Conservation (phyloP, 2,329 filamentous ascomycete species). For the Arthrobotrys conoides region DNA sequence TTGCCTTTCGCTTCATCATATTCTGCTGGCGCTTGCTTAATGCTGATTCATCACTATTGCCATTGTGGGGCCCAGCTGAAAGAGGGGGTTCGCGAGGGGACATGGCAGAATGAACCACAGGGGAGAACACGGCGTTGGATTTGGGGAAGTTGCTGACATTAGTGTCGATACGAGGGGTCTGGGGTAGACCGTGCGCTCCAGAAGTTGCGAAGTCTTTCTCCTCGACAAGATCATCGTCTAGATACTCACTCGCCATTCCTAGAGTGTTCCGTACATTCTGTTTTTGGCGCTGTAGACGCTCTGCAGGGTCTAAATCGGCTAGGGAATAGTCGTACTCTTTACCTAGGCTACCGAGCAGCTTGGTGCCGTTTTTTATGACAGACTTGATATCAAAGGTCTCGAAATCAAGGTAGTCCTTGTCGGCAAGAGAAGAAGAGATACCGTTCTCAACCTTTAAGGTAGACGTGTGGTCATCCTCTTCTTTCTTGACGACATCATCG, state of each 20-base stretch:
- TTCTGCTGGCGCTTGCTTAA: constrained; percentile 95
- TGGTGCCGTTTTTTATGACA: constrained; percentile 86
- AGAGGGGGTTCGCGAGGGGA: constrained; percentile 69
- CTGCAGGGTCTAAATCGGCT: constrained; percentile 83
- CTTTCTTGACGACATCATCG: constrained; percentile 67
- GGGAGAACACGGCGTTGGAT: constrained; percentile 69
- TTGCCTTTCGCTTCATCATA: constrained; percentile 92
- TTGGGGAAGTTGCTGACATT: constrained; percentile 67
- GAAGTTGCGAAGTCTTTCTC: constrained; percentile 73
- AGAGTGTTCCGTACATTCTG: constrained; percentile 86
- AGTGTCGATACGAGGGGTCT: constrained; percentile 71
- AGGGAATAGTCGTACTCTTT: constrained; percentile 87
- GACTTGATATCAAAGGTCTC: constrained; percentile 81
- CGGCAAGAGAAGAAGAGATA: constrained; percentile 57
- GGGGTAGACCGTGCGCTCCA: constrained; percentile 66
- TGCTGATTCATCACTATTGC: constrained; percentile 74
- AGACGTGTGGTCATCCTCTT: constrained; percentile 62
- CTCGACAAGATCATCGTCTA: constrained; percentile 85
- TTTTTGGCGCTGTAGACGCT: constrained; percentile 87
- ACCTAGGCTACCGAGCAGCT: constrained; percentile 84
- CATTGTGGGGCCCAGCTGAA: constrained; percentile 67
- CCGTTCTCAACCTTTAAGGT: constrained; percentile 49
- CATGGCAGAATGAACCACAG: constrained; percentile 67
- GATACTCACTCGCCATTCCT: constrained; percentile 85
- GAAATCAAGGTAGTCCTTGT: constrained; percentile 78